Conservation (phyloP, 768 basidiomycete genomes). For the Lentinula sp. region DNA sequence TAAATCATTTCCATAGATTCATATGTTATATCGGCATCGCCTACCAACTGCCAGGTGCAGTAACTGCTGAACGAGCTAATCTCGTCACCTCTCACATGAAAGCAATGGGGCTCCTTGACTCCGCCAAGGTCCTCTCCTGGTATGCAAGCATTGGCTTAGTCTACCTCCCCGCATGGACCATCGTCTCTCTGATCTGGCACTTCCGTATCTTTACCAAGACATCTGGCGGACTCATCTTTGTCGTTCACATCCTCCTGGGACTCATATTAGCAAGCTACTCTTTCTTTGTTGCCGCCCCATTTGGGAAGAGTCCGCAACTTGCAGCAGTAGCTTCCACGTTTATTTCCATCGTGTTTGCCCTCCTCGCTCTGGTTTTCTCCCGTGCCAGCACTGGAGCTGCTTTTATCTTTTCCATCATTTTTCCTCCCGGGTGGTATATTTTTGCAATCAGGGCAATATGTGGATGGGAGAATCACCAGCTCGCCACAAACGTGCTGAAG, state of each 20-base stretch:
- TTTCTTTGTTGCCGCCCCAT: slow-evolving; percentile 63
- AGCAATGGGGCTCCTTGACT: slow-evolving; percentile 73
- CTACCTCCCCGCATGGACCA: slow-evolving; percentile 76
- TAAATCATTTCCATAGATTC: slow-evolving; percentile 36
- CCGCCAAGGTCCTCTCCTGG: slow-evolving; percentile 67
- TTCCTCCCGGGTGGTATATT: slow-evolving; percentile 73
- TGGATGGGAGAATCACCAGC: slow-evolving; percentile 58
- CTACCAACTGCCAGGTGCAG: slow-evolving; percentile 73
- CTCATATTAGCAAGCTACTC: slow-evolving; percentile 67
- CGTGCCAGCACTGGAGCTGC: slow-evolving; percentile 37
- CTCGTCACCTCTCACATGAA: slow-evolving; percentile 68
- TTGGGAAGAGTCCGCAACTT: slow-evolving; percentile 68
- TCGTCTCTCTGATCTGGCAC: slow-evolving; percentile 61
- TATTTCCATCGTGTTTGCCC: slow-evolving; percentile 58
- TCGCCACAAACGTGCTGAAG: slow-evolving; percentile 46
- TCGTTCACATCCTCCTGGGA: slow-evolving; percentile 62
- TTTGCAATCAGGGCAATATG: slow-evolving; percentile 64
- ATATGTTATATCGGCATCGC: slow-evolving; percentile 67
- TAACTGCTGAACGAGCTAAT: slow-evolving; percentile 59
- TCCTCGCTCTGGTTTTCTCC: slow-evolving; percentile 53
- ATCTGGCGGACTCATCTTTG: slow-evolving; percentile 52
- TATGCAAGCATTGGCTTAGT: slow-evolving; percentile 57
- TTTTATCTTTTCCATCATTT: slow-evolving; percentile 61
- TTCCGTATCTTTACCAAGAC: slow-evolving; percentile 60
- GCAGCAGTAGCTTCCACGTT: slow-evolving; percentile 66